Evolutionary conservation across 2,329 filamentous ascomycete genomes (phyloP).

Genomic region (Talaromyces sp.): DNA sequence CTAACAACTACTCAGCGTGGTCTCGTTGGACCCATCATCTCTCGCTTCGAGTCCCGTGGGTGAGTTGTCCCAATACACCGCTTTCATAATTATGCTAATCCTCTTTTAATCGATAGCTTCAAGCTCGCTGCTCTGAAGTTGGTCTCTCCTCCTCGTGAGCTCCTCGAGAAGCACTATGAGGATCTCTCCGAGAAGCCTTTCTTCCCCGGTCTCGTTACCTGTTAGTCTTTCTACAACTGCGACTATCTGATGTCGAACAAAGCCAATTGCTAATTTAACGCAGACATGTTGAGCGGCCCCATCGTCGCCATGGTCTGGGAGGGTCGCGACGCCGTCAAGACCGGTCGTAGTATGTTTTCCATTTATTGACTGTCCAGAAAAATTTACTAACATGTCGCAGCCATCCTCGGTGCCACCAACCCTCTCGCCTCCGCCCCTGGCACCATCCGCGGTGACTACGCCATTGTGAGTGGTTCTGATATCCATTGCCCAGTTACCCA

Average conservation of each 20-base stretch:
- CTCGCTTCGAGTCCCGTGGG: conserved; percentile 96
- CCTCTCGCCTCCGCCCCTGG: conserved; percentile 88
- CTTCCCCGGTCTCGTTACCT: conserved; percentile 90
- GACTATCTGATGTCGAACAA: background rate
- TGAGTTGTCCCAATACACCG: conserved; percentile 43
- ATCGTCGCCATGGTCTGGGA: conserved; percentile 99
- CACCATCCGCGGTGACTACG: conserved; percentile 95
- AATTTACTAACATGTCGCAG: conserved; percentile 40
- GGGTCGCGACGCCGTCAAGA: conserved; percentile 98
- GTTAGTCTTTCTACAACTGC: conserved; percentile 54
- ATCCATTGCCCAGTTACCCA: background rate
- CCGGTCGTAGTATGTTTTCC: conserved; percentile 72
- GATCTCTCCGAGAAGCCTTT: conserved; percentile 93
- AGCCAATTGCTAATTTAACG: background rate
- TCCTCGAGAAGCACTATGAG: conserved; percentile 96
- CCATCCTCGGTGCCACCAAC: conserved; percentile 98
- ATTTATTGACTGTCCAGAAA: conserved; percentile 11
- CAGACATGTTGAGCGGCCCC: conserved; percentile 95
- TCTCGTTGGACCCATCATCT: conserved; percentile 95
- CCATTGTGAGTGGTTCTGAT: conserved; percentile 55
- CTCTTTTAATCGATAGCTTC: conserved; percentile 58
- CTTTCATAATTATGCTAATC: background rate
- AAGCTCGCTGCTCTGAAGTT: conserved; percentile 99
- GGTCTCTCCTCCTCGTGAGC: conserved; percentile 78
- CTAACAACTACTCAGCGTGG: conserved; percentile 64